Evolutionary conservation across 768 basidiomycete genomes (phyloP), one percentile per base, ranked within the genome.

Genomic region (Bullera alba): DNA sequence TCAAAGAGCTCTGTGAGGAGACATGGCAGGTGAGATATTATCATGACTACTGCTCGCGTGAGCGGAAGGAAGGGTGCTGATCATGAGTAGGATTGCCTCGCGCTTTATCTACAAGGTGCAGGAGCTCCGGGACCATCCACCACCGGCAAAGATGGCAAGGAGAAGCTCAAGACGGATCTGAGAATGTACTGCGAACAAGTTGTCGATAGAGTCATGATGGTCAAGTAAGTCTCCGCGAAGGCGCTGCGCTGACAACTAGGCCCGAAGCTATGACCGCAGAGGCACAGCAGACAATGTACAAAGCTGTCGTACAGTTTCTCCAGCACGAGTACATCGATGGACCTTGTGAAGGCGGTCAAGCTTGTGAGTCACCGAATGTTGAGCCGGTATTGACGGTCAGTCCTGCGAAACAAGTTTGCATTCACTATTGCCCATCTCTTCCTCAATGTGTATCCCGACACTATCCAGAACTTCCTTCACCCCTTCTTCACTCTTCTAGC

Each of bases 261-360:
- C 45, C 63, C 5, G 62, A 71, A 17, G 56, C 58, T 0, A 50
- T 75, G 36, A 51, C 66, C 0, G 49, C 55, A 7, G 60, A 66
- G 12, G 55, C 65, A 17, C 66, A 71, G 27, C 42, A 57, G 26
- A 59, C 66, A 2, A 61, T 93, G 42, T 86, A 86, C 61, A 83
- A 85, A 72, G 80, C 85, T 44, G 73, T 92, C 48, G 74, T 91
- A 53, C 76, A 80, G 22, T 95, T 93, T 67, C 84, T 93, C 51
- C 83, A 85, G 70, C 80, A 84, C 17, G 92, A 95, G 77, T 96
- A 86, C 75, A 80, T 89, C 17, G 79, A 80, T 59, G 92, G 92
- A 28, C 74, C 83, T 27, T 87, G 88, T 38, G 92, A 96, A 75
- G 79, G 81, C 21, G 81, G 79, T 57, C 82, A 87, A 43, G 68